Conservation (phyloP, 1,284 basidiomycete genomes). For the Mycena citricolor region DNA sequence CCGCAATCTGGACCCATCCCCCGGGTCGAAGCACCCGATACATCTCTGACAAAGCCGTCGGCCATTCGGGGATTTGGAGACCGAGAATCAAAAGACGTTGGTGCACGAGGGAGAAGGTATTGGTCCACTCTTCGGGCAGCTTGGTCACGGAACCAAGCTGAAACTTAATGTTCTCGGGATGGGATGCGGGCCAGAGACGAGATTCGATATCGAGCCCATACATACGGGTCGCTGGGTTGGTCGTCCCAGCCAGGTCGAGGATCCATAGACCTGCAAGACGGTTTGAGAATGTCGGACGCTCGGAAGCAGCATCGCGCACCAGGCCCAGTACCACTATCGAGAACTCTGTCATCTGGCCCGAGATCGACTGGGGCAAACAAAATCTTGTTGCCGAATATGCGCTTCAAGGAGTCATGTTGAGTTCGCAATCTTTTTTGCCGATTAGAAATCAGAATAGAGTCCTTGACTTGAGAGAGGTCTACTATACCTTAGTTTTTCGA, state of each 20-base stretch:
- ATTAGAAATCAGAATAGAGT: background rate
- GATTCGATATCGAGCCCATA: conserved; percentile 24
- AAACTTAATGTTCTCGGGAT: conserved; percentile 23
- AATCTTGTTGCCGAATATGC: conserved; percentile 22
- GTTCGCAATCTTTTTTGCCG: conserved; percentile 23
- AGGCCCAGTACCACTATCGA: conserved; percentile 29
- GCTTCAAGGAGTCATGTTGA: conserved; percentile 25
- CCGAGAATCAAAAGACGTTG: conserved; percentile 29
- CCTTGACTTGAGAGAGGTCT: background rate
- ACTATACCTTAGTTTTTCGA: conserved; percentile 22
- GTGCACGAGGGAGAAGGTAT: conserved; percentile 28
- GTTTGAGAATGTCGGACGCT: background rate
- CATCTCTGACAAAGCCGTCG: conserved; percentile 25
- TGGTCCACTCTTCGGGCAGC: conserved; percentile 26
- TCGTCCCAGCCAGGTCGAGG: conserved; percentile 12
- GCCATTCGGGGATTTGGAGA: conserved; percentile 24
- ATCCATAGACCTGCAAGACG: conserved; percentile 22
- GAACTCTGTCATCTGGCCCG: conserved; percentile 21
- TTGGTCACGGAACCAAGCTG: conserved; percentile 15
- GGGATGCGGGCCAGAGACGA: conserved; percentile 21
- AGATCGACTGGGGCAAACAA: conserved; percentile 23
- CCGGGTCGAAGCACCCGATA: conserved; percentile 29
- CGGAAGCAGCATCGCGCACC: conserved; percentile 21
- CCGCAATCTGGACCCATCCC: conserved; percentile 30
- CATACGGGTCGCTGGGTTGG: background rate